Evolutionary conservation across 2,329 filamentous ascomycete species (phyloP), one percentile per base, ranked within the genome.

Genomic region (Paecilomyces sp.): DNA sequence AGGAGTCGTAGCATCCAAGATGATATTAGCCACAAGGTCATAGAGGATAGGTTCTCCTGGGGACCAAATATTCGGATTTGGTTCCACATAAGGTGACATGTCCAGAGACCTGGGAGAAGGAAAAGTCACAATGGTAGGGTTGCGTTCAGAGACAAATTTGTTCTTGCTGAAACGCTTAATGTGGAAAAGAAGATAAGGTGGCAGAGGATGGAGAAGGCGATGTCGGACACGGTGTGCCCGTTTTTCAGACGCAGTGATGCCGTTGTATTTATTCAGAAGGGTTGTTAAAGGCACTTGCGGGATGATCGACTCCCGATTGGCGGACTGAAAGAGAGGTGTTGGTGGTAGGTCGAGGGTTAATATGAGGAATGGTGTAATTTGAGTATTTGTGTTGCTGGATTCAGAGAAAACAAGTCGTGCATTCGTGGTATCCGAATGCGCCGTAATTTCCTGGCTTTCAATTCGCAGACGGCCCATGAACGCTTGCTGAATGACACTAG

Each of bases 61-160:
- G 0, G 87, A 83, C 73, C 88, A 86, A 41, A 88, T 72, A 4
- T 81, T 76, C 0, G 91, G 89, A 69, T 92, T 91, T 0, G 93
- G 92, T 77, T 97, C 91, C 12, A 96, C 91, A 69, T 94, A 97
- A 0, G 92, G 92, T 4, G 87, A 83, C 80, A 97, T 88, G 73
- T 99, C 92, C 8, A 99, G 85, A 51, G 88, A 85, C 70, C 88
- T 84, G 3, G 91, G 85, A 6, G 91, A 88, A 64, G 93, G 91
- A 75, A 97, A 99, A 0, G 93, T 97, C 64, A 99, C 94, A 69
- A 99, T 99, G 9, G 94, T 99, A 0, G 93, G 94, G 74, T 99
- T 99, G 56, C 94, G 89, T 77, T 97, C 93, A 1, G 89, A 85
- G 22, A 99, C 90, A 71, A 99, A 99, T 74, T 97, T 96, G 80